phyloP scores from a whole-genome alignment of 495 filamentous ascomycete genomes.

The Neurospora sp. region DNA sequence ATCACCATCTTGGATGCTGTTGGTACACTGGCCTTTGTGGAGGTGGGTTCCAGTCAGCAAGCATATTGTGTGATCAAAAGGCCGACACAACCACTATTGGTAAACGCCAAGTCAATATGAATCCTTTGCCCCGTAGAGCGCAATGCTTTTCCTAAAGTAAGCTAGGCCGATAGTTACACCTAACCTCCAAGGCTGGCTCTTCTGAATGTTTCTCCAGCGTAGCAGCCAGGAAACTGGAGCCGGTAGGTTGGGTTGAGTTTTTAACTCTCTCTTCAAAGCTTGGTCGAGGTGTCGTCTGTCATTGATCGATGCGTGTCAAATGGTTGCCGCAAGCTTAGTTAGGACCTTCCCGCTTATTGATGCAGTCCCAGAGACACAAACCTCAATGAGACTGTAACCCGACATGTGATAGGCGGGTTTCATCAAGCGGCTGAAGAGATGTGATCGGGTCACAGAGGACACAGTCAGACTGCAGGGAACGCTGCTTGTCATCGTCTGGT shows the following conservation, averaged over 20 bases:
- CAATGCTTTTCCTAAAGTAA: background rate
- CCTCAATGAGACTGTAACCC: background rate
- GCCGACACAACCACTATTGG: background rate
- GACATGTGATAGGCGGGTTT: background rate
- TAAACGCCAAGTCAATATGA: background rate
- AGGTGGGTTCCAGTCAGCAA: background rate
- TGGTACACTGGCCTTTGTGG: background rate
- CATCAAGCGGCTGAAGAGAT: background rate
- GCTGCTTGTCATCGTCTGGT: background rate
- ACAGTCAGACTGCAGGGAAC: background rate
- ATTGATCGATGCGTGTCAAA: background rate
- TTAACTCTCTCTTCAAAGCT: background rate
- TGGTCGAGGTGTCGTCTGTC: background rate
- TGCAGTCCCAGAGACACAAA: background rate
- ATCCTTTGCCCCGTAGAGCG: background rate
- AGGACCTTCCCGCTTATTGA: background rate
- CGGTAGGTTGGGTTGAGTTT: background rate
- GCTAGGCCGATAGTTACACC: background rate
- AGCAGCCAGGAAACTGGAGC: background rate
- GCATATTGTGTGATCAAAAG: background rate
- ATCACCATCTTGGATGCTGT: background rate
- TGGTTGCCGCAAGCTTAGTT: background rate
- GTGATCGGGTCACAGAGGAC: background rate
- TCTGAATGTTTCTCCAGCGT: background rate
- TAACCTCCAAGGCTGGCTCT: background rate